Conservation (phyloP, 768 basidiomycete species). For the Leucosporidium scottii region DNA sequence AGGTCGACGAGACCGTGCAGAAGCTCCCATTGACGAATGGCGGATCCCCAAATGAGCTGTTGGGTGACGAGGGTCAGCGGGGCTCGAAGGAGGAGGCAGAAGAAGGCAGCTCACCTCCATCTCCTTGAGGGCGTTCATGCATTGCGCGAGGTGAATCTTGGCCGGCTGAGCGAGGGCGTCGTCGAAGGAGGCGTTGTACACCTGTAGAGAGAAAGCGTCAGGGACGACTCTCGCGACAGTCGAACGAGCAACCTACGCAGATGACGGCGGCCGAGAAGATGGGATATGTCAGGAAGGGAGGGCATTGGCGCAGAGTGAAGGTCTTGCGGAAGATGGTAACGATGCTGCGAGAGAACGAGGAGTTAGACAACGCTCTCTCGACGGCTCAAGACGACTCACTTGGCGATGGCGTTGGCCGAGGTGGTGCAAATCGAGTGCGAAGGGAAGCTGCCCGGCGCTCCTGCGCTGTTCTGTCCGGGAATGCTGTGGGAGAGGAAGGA, state of each 20-base stretch:
- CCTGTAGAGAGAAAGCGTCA: background rate
- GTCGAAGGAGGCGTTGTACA: constrained; percentile 36
- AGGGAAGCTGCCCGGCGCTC: constrained; percentile 28
- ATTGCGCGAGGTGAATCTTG: constrained; percentile 31
- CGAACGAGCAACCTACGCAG: constrained; percentile 13
- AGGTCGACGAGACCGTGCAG: constrained; percentile 33
- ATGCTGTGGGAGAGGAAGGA: constrained; percentile 21
- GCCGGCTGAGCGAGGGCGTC: constrained; percentile 31
- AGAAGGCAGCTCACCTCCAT: constrained; percentile 26
- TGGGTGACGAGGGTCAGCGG: background rate
- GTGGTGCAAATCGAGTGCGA: constrained; percentile 38
- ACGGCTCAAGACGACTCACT: constrained; percentile 13
- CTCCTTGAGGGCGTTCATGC: constrained; percentile 35
- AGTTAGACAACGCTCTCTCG: too few species aligned
- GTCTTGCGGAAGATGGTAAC: constrained; percentile 35
- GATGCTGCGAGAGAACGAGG: constrained; percentile 14
- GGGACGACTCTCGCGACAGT: background rate
- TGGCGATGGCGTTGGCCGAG: constrained; percentile 38
- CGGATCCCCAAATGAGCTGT: constrained; percentile 23
- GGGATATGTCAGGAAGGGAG: constrained; percentile 39
- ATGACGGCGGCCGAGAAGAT: constrained; percentile 41
- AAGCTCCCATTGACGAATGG: constrained; percentile 24
- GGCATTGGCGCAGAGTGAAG: constrained; percentile 36
- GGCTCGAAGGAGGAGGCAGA: background rate
- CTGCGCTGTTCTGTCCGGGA: constrained; percentile 28